Percentiles rank a stretch among this genome's conserved stretches.
Conservation (phyloP, 2,329 filamentous ascomycete species). For the Hirsutella rhossiliensis region DNA sequence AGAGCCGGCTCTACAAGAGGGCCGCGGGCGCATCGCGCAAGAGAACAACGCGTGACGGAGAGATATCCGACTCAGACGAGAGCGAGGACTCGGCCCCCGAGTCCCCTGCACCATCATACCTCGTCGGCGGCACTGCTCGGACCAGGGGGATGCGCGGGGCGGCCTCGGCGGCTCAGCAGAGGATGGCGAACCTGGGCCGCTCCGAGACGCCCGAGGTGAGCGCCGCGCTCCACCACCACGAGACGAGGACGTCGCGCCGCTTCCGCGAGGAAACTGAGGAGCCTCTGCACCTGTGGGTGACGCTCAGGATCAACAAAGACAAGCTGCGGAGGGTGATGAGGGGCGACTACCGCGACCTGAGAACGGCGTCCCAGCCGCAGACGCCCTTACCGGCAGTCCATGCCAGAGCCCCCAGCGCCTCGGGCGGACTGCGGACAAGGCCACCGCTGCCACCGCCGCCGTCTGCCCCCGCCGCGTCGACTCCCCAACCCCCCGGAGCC, state of each 20-base stretch:
- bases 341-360: slow-evolving; percentile 33
- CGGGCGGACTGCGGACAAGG: slow-evolving; percentile 18
- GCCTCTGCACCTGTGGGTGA: slow-evolving; percentile 57
- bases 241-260: slow-evolving; percentile 56
- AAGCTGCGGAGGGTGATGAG: slow-evolving; percentile 57
- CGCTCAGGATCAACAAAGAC: slow-evolving; percentile 59
- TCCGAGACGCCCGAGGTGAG: slow-evolving; percentile 81
- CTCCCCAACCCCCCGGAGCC: slow-evolving; percentile 20
- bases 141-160: slow-evolving; percentile 84
- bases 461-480: slow-evolving; percentile 23
- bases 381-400: slow-evolving; percentile 17
- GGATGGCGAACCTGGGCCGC: slow-evolving; percentile 70
- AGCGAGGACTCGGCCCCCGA: slow-evolving; percentile 81
- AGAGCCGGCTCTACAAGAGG: slow-evolving; percentile 78
- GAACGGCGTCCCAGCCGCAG: slow-evolving; percentile 21
- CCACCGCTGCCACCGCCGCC: slow-evolving; percentile 14
- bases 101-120: slow-evolving; percentile 66
- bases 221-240: slow-evolving; percentile 48
- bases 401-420: slow-evolving; percentile 17
- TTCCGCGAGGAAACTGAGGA: slow-evolving; percentile 73
- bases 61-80: slow-evolving; percentile 78
- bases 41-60: slow-evolving; percentile 46
- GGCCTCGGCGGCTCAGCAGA: slow-evolving; percentile 73
- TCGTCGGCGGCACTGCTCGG: slow-evolving; percentile 64
- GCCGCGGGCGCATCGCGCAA: slow-evolving; percentile 48